These are phyloP conservation scores for Penicillium flavigenum DNA, from an alignment of 495 filamentous ascomycete genomes.

Conservation along the genomic window DNA sequence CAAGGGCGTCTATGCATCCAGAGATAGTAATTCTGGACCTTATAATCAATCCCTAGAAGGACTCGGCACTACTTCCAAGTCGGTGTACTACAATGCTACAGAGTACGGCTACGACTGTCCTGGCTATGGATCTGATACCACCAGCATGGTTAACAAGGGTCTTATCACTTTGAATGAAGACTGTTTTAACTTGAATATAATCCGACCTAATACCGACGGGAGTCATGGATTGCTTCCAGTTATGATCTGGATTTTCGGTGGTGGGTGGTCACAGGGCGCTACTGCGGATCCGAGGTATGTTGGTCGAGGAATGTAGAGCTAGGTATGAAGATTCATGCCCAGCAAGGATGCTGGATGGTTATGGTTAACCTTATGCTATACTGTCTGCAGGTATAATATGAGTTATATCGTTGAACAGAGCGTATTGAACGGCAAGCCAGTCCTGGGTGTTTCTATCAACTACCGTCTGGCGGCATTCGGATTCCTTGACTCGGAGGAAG, in stretches of 20 bases:
- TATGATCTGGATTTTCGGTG: slow-evolving; percentile 67
- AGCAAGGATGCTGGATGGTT: not conserved
- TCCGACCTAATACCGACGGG: slow-evolving; percentile 48
- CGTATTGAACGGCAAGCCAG: slow-evolving; percentile 51
- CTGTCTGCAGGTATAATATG: slow-evolving; percentile 34
- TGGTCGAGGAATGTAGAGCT: slow-evolving; percentile 10
- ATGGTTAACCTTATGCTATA: not conserved
- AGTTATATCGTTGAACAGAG: slow-evolving; percentile 39
- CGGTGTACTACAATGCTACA: slow-evolving; percentile 35
- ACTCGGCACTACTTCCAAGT: not conserved
- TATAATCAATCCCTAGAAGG: slow-evolving; percentile 7
- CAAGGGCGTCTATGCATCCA: slow-evolving; percentile 25
- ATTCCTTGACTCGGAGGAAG: slow-evolving; percentile 57
- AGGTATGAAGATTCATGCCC: not conserved
- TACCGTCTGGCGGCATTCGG: slow-evolving; percentile 73
- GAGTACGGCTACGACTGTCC: slow-evolving; percentile 41
- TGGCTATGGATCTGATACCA: slow-evolving; percentile 37
- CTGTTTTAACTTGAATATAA: slow-evolving; percentile 64
- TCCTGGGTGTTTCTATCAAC: slow-evolving; percentile 72
- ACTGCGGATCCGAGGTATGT: slow-evolving; percentile 39
- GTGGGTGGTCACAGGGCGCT: slow-evolving; percentile 48
- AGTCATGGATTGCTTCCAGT: slow-evolving; percentile 52
- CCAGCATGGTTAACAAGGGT: slow-evolving; percentile 24
- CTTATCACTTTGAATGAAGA: slow-evolving; percentile 50
- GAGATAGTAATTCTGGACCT: slow-evolving; percentile 26